Percentiles rank a stretch among this genome's conserved stretches.
Conservation (phyloP, 768 basidiomycete species). For the Pleurotus eryngii region DNA sequence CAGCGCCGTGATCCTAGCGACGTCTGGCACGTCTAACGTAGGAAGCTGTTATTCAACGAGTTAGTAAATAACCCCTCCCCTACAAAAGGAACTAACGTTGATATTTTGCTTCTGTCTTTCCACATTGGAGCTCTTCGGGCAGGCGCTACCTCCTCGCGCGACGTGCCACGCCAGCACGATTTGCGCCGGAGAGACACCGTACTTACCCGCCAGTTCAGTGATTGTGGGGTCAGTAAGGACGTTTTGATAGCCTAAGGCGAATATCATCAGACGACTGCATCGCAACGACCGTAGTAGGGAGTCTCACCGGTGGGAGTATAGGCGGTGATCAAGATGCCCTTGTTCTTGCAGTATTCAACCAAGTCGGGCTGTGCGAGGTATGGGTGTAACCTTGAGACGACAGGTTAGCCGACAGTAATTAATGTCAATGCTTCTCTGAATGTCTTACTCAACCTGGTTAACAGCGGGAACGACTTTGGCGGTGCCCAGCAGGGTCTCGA, state of each 20-base stretch:
- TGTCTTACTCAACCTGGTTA: conserved; percentile 44
- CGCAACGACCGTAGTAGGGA: background rate
- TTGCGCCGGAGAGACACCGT: conserved; percentile 42
- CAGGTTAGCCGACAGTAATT: background rate
- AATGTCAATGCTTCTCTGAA: too few species aligned
- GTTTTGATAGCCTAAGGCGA: conserved; percentile 31
- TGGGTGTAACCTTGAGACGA: conserved; percentile 37
- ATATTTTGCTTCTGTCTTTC: conserved; percentile 49
- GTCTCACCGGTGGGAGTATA: conserved; percentile 44
- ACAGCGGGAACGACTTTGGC: conserved; percentile 43
- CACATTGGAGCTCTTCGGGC: conserved; percentile 46
- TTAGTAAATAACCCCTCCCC: too few species aligned
- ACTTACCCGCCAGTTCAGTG: conserved; percentile 41
- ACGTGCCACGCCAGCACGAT: conserved; percentile 52
- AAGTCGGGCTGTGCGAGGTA: conserved; percentile 48
- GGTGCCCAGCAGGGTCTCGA: conserved; percentile 35
- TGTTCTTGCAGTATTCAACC: conserved; percentile 41
- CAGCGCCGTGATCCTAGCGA: conserved; percentile 39
- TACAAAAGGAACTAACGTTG: conserved; percentile 25
- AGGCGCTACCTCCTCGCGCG: conserved; percentile 36
- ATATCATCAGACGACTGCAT: background rate
- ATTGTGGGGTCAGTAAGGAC: conserved; percentile 46
- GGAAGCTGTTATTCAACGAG: conserved; percentile 23
- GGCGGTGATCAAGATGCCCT: conserved; percentile 47
- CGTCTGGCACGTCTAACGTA: conserved; percentile 35